These are phyloP conservation scores for Ustilaginoidea virens DNA, from an alignment of 2,329 filamentous ascomycete species.

Conservation along the genomic window DNA sequence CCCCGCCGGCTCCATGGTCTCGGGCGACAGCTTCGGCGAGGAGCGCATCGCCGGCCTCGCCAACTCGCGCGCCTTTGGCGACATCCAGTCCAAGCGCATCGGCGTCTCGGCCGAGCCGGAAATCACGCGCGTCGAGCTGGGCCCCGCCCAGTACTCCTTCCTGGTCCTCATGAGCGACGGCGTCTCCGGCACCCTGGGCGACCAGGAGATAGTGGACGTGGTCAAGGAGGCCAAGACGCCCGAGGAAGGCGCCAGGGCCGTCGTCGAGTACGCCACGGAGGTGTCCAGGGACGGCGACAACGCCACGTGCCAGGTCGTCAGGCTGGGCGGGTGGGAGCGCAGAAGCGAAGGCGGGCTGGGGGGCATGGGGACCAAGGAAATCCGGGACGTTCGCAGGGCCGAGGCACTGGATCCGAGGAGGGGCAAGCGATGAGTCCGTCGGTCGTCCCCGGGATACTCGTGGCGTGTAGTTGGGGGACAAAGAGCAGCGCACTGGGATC, in stretches of 20 bases:
- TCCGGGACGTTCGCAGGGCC: constrained; percentile 64
- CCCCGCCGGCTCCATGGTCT: constrained; percentile 60
- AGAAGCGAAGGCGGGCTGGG: constrained; percentile 74
- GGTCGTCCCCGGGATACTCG: no score
- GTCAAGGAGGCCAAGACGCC: constrained; percentile 88
- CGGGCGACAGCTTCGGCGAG: constrained; percentile 84
- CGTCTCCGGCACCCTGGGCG: constrained; percentile 67
- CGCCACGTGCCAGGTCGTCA: constrained; percentile 51
- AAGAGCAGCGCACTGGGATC: no score
- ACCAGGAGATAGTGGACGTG: constrained; percentile 93
- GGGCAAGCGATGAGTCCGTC: constrained; percentile 32
- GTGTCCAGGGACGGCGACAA: constrained; percentile 55
- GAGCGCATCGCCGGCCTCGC: constrained; percentile 87
- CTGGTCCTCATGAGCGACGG: constrained; percentile 81
- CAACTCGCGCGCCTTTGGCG: constrained; percentile 88
- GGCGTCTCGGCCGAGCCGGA: constrained; percentile 92
- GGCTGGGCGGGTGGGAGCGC: constrained; percentile 55
- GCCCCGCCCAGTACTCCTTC: constrained; percentile 76
- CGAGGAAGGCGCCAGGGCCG: constrained; percentile 62
- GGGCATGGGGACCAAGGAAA: constrained; percentile 81
- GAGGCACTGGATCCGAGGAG: constrained; percentile 73
- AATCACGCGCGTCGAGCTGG: constrained; percentile 62
- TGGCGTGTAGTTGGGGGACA: no score
- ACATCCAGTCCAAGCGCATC: constrained; percentile 80
- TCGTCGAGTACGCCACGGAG: constrained; percentile 82